Conservation (phyloP, 768 basidiomycete genomes). For the Dioszegia hungarica region DNA sequence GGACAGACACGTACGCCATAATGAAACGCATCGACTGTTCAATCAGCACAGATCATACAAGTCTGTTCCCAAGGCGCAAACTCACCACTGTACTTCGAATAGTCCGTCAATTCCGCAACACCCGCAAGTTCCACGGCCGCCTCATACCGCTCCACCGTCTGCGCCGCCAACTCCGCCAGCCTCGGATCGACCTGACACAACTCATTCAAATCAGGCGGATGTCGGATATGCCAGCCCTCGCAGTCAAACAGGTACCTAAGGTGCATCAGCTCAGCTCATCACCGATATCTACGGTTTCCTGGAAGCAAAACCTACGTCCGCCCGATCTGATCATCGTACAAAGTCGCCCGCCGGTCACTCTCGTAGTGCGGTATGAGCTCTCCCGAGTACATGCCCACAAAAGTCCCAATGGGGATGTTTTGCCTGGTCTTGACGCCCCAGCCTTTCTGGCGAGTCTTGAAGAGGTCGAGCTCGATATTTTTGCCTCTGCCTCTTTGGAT, state of each 20-base stretch:
- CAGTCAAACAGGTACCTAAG: conserved; percentile 73
- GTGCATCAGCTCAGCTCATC: not conserved
- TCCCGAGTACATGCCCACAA: conserved; percentile 78
- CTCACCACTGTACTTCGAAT: conserved; percentile 34
- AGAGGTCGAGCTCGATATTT: conserved; percentile 64
- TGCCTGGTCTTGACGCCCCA: conserved; percentile 58
- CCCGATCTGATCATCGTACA: conserved; percentile 40
- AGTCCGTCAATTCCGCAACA: conserved; percentile 39
- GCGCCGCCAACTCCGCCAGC: conserved; percentile 29
- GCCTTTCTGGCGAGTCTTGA: conserved; percentile 45
- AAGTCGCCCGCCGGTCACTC: conserved; percentile 65
- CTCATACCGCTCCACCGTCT: conserved; percentile 31
- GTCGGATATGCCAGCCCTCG: conserved; percentile 65
- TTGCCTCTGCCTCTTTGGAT: conserved; percentile 72
- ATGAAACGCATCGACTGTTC: conserved; percentile 77
- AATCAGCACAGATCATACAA: too few relatives aligned
- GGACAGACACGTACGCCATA: too few relatives aligned
- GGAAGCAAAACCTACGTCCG: conserved; percentile 36
- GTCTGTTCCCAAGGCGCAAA: not conserved
- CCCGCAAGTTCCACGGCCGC: conserved; percentile 7
- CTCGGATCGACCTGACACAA: conserved; percentile 26
- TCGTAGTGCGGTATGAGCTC: conserved; percentile 69
- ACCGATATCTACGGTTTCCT: too few relatives aligned
- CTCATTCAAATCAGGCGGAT: conserved; percentile 29
- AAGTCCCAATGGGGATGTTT: conserved; percentile 65